These are phyloP conservation scores for Peribolospora kevripleyi DNA, from an alignment of 768 basidiomycete species.

Conservation along the genomic window DNA sequence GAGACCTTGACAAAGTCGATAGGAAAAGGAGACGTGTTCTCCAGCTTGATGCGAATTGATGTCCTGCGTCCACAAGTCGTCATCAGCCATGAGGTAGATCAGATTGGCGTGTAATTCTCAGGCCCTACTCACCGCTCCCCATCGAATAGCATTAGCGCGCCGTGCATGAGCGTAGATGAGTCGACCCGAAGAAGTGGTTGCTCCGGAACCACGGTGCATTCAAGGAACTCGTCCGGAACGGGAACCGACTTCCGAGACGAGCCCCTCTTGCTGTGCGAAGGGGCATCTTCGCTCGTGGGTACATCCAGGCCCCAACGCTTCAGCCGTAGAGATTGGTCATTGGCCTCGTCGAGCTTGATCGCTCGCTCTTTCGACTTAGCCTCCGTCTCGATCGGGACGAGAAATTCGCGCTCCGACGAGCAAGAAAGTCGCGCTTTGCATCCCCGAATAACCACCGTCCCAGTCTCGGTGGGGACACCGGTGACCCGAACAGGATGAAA, in stretches of 20 bases:
- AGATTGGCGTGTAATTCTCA: neutral
- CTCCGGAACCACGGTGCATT: conserved; percentile 61
- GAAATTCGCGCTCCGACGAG: conserved; percentile 42
- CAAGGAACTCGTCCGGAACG: conserved; percentile 44
- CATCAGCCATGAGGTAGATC: conserved; percentile 5
- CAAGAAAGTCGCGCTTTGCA: conserved; percentile 54
- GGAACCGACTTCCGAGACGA: conserved; percentile 11
- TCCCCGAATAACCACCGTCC: conserved; percentile 47
- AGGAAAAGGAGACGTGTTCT: conserved; percentile 61
- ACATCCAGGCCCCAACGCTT: conserved; percentile 27
- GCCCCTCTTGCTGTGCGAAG: too few species aligned
- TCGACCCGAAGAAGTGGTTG: conserved; percentile 71
- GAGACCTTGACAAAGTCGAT: conserved; percentile 64
- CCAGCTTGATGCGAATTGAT: conserved; percentile 56
- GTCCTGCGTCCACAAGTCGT: conserved; percentile 29
- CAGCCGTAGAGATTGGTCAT: conserved; percentile 1
- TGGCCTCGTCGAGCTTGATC: neutral
- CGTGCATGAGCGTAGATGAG: conserved; percentile 70
- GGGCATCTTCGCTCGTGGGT: too few species aligned
- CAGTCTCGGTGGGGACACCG: conserved; percentile 40
- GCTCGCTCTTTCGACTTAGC: conserved; percentile 35
- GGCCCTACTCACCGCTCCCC: conserved; percentile 50
- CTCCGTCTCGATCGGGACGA: conserved; percentile 45
- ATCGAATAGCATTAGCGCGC: conserved; percentile 80
- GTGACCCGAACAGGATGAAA: conserved; percentile 47